Percentiles rank a stretch among this genome's conserved stretches.
Evolutionary conservation across 495 filamentous ascomycete species (phyloP).

Genomic region (Friedmanniomyces endolithicus): DNA sequence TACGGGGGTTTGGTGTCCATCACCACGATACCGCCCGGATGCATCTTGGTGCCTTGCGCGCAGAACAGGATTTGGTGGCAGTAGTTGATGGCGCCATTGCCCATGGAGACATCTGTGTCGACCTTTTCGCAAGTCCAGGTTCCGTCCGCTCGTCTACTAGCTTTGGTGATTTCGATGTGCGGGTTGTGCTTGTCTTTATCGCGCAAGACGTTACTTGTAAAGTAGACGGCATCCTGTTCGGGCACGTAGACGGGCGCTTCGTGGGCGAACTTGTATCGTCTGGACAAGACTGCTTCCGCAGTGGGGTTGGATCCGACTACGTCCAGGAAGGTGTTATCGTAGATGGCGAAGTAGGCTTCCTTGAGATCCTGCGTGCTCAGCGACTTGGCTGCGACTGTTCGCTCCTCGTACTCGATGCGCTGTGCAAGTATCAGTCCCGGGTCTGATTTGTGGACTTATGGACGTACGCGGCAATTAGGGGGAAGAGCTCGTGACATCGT

Average conservation of each 20-base stretch:
- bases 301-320: neutral
- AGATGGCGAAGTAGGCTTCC: conserved; percentile 5
- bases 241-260: conserved; percentile 9
- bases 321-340: conserved; percentile 5
- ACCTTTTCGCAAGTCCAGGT: neutral
- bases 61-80: conserved; percentile 4
- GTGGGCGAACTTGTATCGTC: conserved; percentile 4
- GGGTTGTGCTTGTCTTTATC: neutral
- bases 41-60: conserved; percentile 1
- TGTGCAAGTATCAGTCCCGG: neutral
- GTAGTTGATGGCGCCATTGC: conserved; percentile 12
- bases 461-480: neutral
- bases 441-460: neutral
- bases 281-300: neutral
- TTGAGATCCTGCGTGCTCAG: neutral
- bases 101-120: conserved; percentile 8
- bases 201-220: conserved; percentile 1
- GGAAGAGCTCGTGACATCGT: neutral
- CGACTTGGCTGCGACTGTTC: conserved; percentile 1
- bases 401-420: neutral
- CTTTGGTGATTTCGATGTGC: conserved; percentile 5
- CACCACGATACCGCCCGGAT: conserved; percentile 6
- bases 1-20: conserved; percentile 7
- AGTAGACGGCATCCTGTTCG: conserved; percentile 5
- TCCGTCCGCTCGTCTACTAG: neutral